phyloP scores from a whole-genome alignment of 495 filamentous ascomycete genomes.

The Xylaria grammica region DNA sequence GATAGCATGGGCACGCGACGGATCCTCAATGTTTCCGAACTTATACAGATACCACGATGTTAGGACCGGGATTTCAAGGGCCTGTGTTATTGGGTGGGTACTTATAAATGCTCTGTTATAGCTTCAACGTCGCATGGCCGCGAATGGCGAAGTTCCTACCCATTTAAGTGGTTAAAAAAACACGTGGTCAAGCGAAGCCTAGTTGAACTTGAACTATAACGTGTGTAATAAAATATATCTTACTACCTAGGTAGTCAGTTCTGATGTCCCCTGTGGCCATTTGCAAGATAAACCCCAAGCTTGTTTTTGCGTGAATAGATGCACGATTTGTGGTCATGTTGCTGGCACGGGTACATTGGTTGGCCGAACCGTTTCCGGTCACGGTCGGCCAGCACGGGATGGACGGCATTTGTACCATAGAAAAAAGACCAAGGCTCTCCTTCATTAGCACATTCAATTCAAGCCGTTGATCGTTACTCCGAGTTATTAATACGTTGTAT shows the following conservation, averaged over 20 bases:
- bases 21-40: background rate
- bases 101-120: background rate
- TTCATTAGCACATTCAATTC: too few relatives aligned
- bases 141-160: background rate
- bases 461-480: too few relatives aligned
- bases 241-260: background rate
- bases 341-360: too few relatives aligned
- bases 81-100: background rate
- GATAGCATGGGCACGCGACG: background rate
- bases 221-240: background rate
- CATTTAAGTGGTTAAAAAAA: background rate
- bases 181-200: background rate
- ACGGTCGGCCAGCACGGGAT: background rate
- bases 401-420: background rate
- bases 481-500: too few relatives aligned
- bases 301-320: too few relatives aligned
- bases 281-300: too few relatives aligned
- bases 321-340: too few relatives aligned
- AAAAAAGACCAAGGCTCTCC: too few relatives aligned
- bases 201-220: background rate
- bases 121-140: conserved; percentile 5
- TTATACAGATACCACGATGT: background rate
- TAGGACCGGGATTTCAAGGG: background rate
- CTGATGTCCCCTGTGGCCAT: background rate
- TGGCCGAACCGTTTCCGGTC: background rate